Evolutionary conservation across 139 green algal species (phyloP).

Genomic region (Chlorella sp.): DNA sequence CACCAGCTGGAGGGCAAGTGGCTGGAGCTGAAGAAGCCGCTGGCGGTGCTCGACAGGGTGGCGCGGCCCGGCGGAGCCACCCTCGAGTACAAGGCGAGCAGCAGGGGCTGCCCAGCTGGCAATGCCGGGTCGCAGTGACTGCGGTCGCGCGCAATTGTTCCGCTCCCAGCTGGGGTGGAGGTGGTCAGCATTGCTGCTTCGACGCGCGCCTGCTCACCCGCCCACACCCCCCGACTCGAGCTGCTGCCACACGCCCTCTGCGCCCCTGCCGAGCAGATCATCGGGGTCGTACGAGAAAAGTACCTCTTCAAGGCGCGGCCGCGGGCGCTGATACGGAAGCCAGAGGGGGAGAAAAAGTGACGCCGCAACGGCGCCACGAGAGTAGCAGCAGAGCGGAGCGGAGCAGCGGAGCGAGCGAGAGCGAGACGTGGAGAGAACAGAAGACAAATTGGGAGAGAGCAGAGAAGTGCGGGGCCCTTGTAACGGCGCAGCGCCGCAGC

Average conservation of each 20-base stretch:
- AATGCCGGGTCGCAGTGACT: too few species aligned
- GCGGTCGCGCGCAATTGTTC: too few species aligned
- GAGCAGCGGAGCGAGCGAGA: neutral
- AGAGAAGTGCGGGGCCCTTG: too few species aligned
- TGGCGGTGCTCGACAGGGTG: constrained; percentile 69
- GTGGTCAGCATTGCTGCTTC: too few species aligned
- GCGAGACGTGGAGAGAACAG: neutral
- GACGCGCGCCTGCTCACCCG: neutral
- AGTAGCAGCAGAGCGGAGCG: too few species aligned
- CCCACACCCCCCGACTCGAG: neutral
- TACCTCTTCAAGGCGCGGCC: constrained; percentile 85
- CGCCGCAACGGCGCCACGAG: too few species aligned
- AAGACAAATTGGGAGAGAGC: neutral
- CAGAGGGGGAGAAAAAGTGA: constrained; percentile 11
- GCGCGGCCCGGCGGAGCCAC: constrained; percentile 2
- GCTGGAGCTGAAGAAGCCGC: constrained; percentile 79
- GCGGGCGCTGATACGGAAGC: constrained; percentile 66
- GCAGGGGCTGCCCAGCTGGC: too few species aligned
- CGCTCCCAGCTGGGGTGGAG: too few species aligned
- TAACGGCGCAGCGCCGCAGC: too few species aligned
- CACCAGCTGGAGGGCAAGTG: constrained; percentile 82
- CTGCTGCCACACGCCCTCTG: neutral
- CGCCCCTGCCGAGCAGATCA: constrained; percentile 35
- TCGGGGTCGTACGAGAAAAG: constrained; percentile 77
- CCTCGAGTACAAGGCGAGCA: constrained; percentile 12